phyloP scores from a whole-genome alignment of 352 stramenopile species.

The Globisporangium nunn region DNA sequence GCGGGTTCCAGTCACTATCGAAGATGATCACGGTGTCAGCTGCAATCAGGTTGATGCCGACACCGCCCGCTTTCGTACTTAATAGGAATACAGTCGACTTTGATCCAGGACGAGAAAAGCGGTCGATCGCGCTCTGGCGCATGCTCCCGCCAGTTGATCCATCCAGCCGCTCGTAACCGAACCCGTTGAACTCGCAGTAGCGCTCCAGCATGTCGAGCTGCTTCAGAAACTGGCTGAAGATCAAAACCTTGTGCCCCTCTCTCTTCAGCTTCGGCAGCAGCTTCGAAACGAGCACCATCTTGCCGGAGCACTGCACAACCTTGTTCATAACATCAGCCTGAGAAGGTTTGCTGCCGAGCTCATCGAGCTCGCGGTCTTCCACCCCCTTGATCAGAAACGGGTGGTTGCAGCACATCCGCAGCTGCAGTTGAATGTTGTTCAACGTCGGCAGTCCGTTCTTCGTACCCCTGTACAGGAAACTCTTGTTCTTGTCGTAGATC shows the following conservation, averaged over 20 bases:
- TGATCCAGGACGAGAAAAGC: constrained; percentile 92
- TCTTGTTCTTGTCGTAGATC: constrained; percentile 97
- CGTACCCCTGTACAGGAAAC: constrained; percentile 90
- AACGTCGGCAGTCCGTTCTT: constrained; percentile 87
- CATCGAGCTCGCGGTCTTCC: constrained; percentile 75
- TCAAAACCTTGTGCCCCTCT: constrained; percentile 92
- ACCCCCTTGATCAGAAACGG: constrained; percentile 97
- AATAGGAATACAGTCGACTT: constrained; percentile 98
- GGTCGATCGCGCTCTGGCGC: constrained; percentile 93
- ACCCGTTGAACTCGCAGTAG: constrained; percentile 88
- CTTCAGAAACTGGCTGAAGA: constrained; percentile 94
- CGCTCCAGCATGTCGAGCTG: constrained; percentile 92
- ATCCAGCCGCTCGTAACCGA: constrained; percentile 87
- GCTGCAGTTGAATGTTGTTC: constrained; percentile 99
- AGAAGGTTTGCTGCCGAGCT: constrained; percentile 50
- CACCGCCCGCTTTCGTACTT: constrained; percentile 96
- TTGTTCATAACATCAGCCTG: constrained; percentile 68
- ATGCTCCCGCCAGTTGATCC: constrained; percentile 85
- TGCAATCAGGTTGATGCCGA: constrained; percentile 97
- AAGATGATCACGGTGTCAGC: constrained; percentile 99
- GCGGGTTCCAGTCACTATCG: constrained; percentile 99
- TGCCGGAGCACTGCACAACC: constrained; percentile 78
- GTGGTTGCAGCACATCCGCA: constrained; percentile 99
- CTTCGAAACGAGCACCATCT: constrained; percentile 89
- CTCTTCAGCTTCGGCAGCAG: constrained; percentile 87